Evolutionary conservation across 768 basidiomycete species (phyloP).

Genomic region (Mycena galericulata): DNA sequence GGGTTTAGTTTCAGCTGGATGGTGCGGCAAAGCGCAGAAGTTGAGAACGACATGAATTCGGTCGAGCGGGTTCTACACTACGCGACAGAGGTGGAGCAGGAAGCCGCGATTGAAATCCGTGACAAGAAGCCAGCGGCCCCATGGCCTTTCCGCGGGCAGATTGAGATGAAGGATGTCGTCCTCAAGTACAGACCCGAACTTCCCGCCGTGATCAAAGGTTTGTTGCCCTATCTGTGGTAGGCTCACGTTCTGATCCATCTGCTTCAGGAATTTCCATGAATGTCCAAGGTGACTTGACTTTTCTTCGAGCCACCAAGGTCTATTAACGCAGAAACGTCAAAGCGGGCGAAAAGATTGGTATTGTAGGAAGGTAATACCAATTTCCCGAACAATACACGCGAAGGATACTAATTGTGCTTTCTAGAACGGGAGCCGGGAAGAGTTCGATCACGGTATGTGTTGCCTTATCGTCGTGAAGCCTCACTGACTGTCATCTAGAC

Average conservation of each 20-base stretch:
- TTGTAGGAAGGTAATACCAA: slow-evolving; percentile 38
- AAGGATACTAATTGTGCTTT: not conserved
- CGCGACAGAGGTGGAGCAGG: slow-evolving; percentile 42
- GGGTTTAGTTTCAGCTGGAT: slow-evolving; percentile 75
- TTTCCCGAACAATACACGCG: slow-evolving; percentile 1
- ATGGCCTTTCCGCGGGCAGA: no score
- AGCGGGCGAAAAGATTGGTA: no score
- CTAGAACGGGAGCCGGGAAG: slow-evolving; percentile 30
- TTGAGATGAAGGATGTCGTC: no score
- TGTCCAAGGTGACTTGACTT: no score
- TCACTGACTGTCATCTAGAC: slow-evolving; percentile 49
- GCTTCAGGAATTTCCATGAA: slow-evolving; percentile 66
- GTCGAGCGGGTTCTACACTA: no score
- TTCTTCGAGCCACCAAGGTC: no score
- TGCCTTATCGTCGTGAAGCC: not conserved
- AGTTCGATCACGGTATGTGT: slow-evolving; percentile 67
- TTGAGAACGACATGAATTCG: slow-evolving; percentile 70
- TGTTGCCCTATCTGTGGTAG: no score
- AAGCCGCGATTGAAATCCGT: no score
- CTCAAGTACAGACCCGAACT: no score
- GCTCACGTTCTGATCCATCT: not conserved
- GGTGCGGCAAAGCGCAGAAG: slow-evolving; percentile 82
- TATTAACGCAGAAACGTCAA: no score
- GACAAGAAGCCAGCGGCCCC: slow-evolving; percentile 28
- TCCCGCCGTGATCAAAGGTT: no score